These are phyloP conservation scores for Vitis hybrid DNA, from an alignment of 177 flowering plant genomes.

Conservation along the genomic window DNA sequence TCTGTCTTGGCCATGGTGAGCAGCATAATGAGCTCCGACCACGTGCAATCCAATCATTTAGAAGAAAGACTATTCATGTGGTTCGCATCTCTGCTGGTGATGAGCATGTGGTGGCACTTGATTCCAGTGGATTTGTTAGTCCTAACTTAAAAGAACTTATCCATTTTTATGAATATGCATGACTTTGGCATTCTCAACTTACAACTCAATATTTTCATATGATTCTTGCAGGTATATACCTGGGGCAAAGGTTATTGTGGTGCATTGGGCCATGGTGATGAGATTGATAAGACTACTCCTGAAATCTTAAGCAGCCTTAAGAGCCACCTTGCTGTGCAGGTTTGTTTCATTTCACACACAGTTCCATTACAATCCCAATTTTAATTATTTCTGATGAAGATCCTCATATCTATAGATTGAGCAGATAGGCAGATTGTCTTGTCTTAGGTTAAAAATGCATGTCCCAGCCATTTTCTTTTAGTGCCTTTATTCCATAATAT, in stretches of 20 bases:
- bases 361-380: neutral
- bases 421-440: neutral
- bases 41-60: constrained; percentile 64
- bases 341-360: constrained; percentile 9
- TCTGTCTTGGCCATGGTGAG: constrained; percentile 96
- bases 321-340: constrained; percentile 78
- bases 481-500: neutral
- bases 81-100: constrained; percentile 88
- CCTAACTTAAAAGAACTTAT: neutral
- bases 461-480: neutral
- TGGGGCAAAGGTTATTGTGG: constrained; percentile 99
- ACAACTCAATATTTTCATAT: neutral
- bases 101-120: constrained; percentile 95
- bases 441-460: neutral
- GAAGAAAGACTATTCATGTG: constrained; percentile 67
- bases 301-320: constrained; percentile 53
- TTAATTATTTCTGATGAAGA: neutral
- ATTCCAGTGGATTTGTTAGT: constrained; percentile 85
- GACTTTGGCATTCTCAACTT: too few species aligned
- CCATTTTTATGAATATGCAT: neutral
- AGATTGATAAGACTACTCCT: constrained; percentile 84
- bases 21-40: constrained; percentile 80
- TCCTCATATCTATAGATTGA: neutral
- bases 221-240: constrained; percentile 65
- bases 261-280: constrained; percentile 94